Conservation (phyloP, 2,329 filamentous ascomycete species). For the Aphanocladium album region DNA sequence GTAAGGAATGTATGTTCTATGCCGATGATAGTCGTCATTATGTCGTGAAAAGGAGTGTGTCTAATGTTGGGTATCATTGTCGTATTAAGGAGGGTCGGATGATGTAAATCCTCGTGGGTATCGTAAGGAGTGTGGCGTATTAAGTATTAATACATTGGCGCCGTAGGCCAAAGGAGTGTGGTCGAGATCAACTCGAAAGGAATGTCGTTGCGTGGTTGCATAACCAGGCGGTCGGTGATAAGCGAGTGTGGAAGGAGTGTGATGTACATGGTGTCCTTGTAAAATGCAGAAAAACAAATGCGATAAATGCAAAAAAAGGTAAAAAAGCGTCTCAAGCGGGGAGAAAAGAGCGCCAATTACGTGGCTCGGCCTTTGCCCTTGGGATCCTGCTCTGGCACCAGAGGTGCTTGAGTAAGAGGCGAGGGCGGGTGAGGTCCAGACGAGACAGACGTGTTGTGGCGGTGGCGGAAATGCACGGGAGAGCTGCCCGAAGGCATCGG, state of each 20-base stretch:
- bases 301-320: conserved; percentile 15
- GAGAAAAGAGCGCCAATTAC: conserved; percentile 26
- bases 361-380: conserved; percentile 31
- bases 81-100: conserved; percentile 12
- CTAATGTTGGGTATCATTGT: conserved; percentile 28
- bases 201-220: conserved; percentile 17
- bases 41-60: conserved; percentile 35
- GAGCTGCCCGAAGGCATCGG: conserved; percentile 32
- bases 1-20: conserved; percentile 46
- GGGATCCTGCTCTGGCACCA: conserved; percentile 26
- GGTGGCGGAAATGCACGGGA: conserved; percentile 28
- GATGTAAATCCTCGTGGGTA: conserved; percentile 2
- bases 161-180: conserved; percentile 23
- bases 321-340: neutral
- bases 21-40: conserved; percentile 30
- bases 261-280: conserved; percentile 32
- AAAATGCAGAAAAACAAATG: conserved; percentile 15
- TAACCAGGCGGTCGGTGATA: conserved; percentile 18
- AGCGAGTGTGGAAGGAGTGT: conserved; percentile 34
- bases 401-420: conserved; percentile 28
- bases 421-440: conserved; percentile 31
- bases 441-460: conserved; percentile 32
- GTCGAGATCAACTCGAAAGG: conserved; percentile 26
- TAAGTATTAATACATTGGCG: conserved; percentile 25
- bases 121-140: conserved; percentile 28